Percentiles rank a stretch among this genome's conserved stretches.
Conservation (phyloP, 2,329 filamentous ascomycete species). For the Beauveria rudraprayagi region DNA sequence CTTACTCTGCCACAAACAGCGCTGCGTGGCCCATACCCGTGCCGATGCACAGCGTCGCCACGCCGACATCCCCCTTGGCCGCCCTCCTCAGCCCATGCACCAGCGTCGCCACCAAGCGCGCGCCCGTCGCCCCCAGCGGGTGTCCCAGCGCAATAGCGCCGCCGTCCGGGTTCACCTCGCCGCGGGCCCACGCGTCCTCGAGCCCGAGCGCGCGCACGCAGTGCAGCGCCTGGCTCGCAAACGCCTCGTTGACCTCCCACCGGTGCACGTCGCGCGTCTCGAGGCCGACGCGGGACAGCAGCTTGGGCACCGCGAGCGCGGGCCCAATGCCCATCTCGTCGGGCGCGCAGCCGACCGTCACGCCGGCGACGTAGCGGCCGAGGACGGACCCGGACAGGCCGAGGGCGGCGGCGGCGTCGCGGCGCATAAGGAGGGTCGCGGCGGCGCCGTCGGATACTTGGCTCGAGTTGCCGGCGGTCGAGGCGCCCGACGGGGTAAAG, state of each 20-base stretch:
- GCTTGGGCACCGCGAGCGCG: slow-evolving; percentile 74
- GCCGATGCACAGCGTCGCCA: slow-evolving; percentile 85
- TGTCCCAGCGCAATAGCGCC: slow-evolving; percentile 93
- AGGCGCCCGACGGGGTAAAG: slow-evolving; percentile 65
- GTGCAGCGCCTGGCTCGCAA: slow-evolving; percentile 59
- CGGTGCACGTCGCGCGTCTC: slow-evolving; percentile 62
- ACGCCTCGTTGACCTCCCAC: slow-evolving; percentile 92
- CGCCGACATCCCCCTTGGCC: slow-evolving; percentile 66
- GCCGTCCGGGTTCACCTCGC: slow-evolving; percentile 81
- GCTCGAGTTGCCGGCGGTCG: slow-evolving; percentile 78
- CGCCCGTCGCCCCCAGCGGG: slow-evolving; percentile 81
- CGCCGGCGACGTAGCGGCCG: slow-evolving; percentile 72
- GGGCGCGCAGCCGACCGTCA: slow-evolving; percentile 69
- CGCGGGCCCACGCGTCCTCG: slow-evolving; percentile 51
- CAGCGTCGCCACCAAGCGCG: slow-evolving; percentile 68
- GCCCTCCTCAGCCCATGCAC: slow-evolving; percentile 55
- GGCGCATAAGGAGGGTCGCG: slow-evolving; percentile 73
- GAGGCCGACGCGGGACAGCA: slow-evolving; percentile 63
- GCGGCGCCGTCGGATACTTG: slow-evolving; percentile 88
- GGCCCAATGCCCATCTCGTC: slow-evolving; percentile 95
- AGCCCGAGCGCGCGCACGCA: slow-evolving; percentile 64
- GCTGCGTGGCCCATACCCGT: slow-evolving; percentile 74
- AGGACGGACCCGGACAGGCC: slow-evolving; percentile 64
- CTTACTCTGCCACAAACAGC: slow-evolving; percentile 54
- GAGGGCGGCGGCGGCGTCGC: slow-evolving; percentile 67